Evolutionary conservation across 1,139 yeast species (phyloP).

Genomic region (Kurtzmaniella natalensis): DNA sequence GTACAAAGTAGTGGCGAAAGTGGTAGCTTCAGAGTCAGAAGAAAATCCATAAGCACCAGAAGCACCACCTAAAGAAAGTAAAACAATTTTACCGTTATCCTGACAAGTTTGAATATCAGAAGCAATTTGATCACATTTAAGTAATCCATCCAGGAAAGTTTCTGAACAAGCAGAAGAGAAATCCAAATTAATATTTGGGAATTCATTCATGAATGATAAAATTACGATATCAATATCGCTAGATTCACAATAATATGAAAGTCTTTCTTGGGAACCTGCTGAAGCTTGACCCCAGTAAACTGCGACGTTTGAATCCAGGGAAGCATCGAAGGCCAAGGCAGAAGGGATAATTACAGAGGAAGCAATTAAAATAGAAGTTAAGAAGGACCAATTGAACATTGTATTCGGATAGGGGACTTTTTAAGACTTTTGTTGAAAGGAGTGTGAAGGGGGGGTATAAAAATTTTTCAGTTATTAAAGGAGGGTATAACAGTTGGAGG

Average conservation of each 20-base stretch:
- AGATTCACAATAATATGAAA: constrained; percentile 65
- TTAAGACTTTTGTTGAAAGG: not conserved
- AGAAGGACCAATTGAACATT: constrained; percentile 2
- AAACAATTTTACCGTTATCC: constrained; percentile 64
- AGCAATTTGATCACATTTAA: constrained; percentile 63
- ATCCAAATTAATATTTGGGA: constrained; percentile 55
- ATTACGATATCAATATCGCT: constrained; percentile 68
- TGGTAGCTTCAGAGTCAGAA: constrained; percentile 56
- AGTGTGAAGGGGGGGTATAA: no score
- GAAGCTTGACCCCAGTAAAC: constrained; percentile 93
- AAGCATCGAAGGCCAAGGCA: constrained; percentile 35
- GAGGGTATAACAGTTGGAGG: no score
- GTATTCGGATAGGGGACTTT: not conserved
- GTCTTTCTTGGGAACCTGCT: constrained; percentile 53
- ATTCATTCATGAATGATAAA: constrained; percentile 63
- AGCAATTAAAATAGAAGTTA: not conserved
- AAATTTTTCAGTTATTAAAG: no score
- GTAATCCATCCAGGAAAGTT: constrained; percentile 49
- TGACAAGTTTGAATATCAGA: constrained; percentile 83
- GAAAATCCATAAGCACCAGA: constrained; percentile 73
- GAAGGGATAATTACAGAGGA: no score
- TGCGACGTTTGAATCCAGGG: constrained; percentile 58
- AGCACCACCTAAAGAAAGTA: constrained; percentile 88
- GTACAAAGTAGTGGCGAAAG: constrained; percentile 78
- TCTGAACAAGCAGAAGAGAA: constrained; percentile 66